Evolutionary conservation across 2,329 filamentous ascomycete genomes (phyloP).

Genomic region (Botrytis aclada): DNA sequence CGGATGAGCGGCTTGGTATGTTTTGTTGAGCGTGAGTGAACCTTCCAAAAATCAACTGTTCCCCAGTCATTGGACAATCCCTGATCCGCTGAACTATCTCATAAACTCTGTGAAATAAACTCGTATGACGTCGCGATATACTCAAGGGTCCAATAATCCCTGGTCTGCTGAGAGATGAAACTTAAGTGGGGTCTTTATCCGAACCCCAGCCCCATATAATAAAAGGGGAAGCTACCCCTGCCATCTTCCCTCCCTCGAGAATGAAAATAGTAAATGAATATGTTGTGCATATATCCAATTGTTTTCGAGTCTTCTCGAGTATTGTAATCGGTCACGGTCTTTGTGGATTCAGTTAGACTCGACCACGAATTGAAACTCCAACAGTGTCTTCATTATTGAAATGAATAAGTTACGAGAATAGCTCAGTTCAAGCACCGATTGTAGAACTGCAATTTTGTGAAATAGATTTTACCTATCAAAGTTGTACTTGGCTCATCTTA

Average conservation of each 20-base stretch:
- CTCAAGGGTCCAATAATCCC: not conserved
- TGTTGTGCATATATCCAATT: not conserved
- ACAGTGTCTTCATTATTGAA: no score
- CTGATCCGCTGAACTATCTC: not conserved
- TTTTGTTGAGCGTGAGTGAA: no score
- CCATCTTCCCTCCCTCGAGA: no score
- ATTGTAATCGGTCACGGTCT: no score
- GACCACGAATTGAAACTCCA: not conserved
- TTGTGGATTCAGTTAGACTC: not conserved
- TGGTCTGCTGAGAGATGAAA: not conserved
- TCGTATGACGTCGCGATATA: not conserved
- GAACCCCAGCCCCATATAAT: not conserved
- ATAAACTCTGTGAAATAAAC: not conserved
- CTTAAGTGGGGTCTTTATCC: not conserved
- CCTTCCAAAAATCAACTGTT: not conserved
- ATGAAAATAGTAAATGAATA: not conserved
- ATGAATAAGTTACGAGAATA: not conserved
- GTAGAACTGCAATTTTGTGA: not conserved
- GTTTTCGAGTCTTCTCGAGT: not conserved
- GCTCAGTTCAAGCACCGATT: not conserved
- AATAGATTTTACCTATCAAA: not conserved
- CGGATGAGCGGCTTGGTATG: not conserved
- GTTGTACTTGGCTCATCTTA: not conserved
- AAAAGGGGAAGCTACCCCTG: not conserved
- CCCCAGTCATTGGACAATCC: not conserved